Evolutionary conservation across 106 monocot genomes (phyloP), one percentile per base, ranked within the genome.

Genomic region (Cymbidium sinense): DNA sequence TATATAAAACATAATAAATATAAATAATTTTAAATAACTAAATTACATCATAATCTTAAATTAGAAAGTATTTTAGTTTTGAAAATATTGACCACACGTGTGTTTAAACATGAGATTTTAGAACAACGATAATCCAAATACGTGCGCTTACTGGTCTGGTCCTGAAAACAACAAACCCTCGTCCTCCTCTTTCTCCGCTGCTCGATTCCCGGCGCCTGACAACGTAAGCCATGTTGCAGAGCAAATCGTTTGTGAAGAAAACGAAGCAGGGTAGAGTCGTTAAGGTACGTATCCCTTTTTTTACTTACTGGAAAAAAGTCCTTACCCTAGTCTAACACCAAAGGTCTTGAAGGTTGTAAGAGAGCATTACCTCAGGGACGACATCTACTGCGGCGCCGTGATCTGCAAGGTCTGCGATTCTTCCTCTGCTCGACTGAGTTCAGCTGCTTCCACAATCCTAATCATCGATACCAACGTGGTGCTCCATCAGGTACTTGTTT

Each of bases 401-500:
- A 52, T 86, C 9, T 99, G 95, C 79, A 72, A 71, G 55, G 77
- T 75, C 34, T 99, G 99, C 83, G 86, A 90, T 79, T 50, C 85
- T 50, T 74, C 88, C 21, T 77, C 82, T 73, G 95, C 90, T 20
- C 90, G 90, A 34, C 86, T 99, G 19, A 79, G 81, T 70, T 17
- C 88, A 4, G 55, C 86, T 34, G 84, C 87, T 9, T 76, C 90
- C 75, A 73, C 88, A 74, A 82, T 99, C 71, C 86, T 99, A 82
- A 74, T 99, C 70, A 83, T 99, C 20, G 99, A 99, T 77, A 99
- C 99, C 77, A 99, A 99, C 86, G 99, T 99, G 52, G 95, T 99
- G 36, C 99, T 99, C 54, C 70, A 93, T 81, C 98, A 96, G 87
- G 96, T 93, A 0, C 5, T 27, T 43, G 43, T 2, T 9, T 15